Conservation (phyloP, 2,329 filamentous ascomycete genomes). For the Beauveria varroae region DNA sequence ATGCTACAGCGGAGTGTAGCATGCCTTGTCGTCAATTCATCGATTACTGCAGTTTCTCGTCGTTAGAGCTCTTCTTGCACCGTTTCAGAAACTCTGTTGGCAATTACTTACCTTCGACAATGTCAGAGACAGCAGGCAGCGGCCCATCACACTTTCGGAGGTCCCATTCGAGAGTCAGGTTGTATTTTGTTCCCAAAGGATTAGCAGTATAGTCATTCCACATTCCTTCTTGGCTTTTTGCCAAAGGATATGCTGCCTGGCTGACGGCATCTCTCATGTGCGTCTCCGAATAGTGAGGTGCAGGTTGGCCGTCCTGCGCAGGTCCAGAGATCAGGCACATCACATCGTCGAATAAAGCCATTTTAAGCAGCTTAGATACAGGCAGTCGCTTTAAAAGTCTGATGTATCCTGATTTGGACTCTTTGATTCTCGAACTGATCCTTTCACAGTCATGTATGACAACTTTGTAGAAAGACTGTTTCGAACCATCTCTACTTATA, state of each 20-base stretch:
- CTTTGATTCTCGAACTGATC: no score
- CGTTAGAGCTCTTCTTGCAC: background rate
- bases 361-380: background rate
- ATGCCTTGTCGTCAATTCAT: conserved; percentile 8
- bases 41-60: background rate
- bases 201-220: conserved; percentile 10
- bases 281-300: background rate
- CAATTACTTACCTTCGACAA: background rate
- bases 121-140: background rate
- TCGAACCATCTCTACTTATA: background rate
- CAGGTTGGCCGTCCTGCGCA: background rate
- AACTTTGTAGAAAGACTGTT: no score
- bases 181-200: conserved; percentile 12
- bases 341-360: background rate
- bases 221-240: conserved; percentile 13
- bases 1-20: conserved; percentile 8
- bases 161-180: conserved; percentile 12
- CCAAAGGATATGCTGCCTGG: conserved; percentile 6
- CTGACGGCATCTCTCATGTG: background rate
- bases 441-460: no score
- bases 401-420: background rate
- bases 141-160: background rate
- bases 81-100: background rate
- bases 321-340: background rate
- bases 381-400: no score